Base-by-base conservation (phyloP, 2,329 filamentous ascomycete species). In the Atkinsonella texensis region DNA sequence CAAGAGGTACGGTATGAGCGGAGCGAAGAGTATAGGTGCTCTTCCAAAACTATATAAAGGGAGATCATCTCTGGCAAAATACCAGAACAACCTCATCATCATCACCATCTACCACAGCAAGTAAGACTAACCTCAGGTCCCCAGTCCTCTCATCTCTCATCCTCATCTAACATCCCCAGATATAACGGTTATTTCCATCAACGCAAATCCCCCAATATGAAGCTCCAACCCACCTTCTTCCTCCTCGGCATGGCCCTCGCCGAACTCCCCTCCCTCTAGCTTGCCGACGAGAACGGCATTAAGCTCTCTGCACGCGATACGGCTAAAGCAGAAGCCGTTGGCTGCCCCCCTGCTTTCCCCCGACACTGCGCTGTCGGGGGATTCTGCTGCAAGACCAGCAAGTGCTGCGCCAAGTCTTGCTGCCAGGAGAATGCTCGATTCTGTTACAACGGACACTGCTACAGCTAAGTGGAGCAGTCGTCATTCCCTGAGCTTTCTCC, bases 361-460 rank as follows among this genome's bases (percentile, higher is more conserved):
- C 41, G 53, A 7, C 41, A 45, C n/a, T 55, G 51, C 52, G 39
- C 39, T 15, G 5, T 49, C 33, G 49, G 43, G 18, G 15, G 20
- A 12, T 47, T 55, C 11, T 55, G 53, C 52, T 55, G 53, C 53
- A 17, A 7, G 20, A 55, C 53, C 15, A 35, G 13, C 49, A 55
- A 55, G 46, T 55, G 53, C 49, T 55, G 53, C 46, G 1, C 11
- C 2, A 33, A 18, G n/a, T 53, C 53, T 8, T 55, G 53, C 51
- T 55, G 53, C 46, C 8, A 31, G 39, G 42, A 53, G 15, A 38
- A 13, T 9, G 51, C 53, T 32, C 38, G 7, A 7, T 55, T 8
- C 51, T 55, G 53, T 51, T 20, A 39, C 43, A n/a, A 52, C 11
- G 53, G 53, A 20, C 40, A 55, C 38, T 55, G 53, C 51, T 55